These are phyloP conservation scores for Lepiota brunneoincarnata DNA, from an alignment of 768 basidiomycete genomes.

Conservation along the genomic window DNA sequence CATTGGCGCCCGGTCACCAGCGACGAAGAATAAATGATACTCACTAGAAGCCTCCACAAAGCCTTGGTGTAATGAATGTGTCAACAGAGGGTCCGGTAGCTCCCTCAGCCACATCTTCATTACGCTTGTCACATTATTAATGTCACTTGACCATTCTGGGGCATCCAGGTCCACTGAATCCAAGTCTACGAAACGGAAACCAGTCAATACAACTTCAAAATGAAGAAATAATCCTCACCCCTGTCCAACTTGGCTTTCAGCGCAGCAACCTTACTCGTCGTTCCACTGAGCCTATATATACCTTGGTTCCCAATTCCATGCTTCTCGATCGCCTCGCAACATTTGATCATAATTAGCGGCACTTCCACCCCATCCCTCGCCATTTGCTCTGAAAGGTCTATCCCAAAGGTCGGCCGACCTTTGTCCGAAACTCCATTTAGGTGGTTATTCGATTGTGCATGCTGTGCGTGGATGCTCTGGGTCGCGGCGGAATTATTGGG, in stretches of 20 bases:
- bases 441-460: conserved; percentile 18
- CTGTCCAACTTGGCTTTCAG: conserved; percentile 83
- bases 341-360: conserved; percentile 84
- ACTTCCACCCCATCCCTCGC: conserved; percentile 87
- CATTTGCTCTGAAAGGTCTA: conserved; percentile 93
- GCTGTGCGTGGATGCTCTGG: conserved; percentile 2
- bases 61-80: conserved; percentile 77
- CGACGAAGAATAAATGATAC: conserved; percentile 25
- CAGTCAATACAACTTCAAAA: not conserved
- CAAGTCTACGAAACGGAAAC: conserved; percentile 49
- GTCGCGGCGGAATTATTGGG: conserved; percentile 13
- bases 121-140: conserved; percentile 93
- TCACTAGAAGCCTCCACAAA: conserved; percentile 95
- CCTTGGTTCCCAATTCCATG: conserved; percentile 83
- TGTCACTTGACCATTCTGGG: conserved; percentile 90
- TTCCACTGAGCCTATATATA: conserved; percentile 92
- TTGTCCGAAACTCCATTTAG: conserved; percentile 48
- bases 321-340: conserved; percentile 89
- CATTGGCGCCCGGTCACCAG: conserved; percentile 4
- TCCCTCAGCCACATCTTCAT: conserved; percentile 97
- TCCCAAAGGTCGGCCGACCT: conserved; percentile 84
- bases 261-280: conserved; percentile 79
- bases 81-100: conserved; percentile 90
- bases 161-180: conserved; percentile 84
- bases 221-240: conserved; percentile 42